Base-by-base conservation (phyloP, 768 basidiomycete genomes). In the Hysterangium stoloniferum region DNA sequence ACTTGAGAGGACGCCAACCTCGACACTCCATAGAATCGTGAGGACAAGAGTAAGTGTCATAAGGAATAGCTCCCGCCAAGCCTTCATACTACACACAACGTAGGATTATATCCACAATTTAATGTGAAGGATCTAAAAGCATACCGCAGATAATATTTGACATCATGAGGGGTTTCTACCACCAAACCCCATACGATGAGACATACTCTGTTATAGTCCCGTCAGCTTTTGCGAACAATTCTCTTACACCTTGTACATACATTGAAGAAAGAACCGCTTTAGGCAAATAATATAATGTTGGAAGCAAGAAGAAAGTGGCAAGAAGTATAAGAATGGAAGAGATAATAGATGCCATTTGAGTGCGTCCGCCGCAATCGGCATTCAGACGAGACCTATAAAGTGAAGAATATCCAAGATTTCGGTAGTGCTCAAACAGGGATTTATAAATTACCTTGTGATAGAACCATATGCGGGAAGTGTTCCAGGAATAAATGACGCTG, bases 391-490 rank as follows among this genome's bases (percentile, higher is more conserved):
- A 88, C 55, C 87, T 69, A 22, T 19, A 15, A 4, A 37, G 28
- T 29, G 47, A 42, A 48, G n/a, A 49, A 9, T 6, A 49, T 2
- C n/a, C 25, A 25, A 40, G 1, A 49, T 27, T 24, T 20, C 5
- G 4, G 42, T 12, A 9, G n/a, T 44, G 8, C 42, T 47, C 28
- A n/a, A n/a, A n/a, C 7, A 7, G 27, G 45, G 12, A 22, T 6
- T 13, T 34, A 12, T 32, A 3, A 66, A 69, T 42, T 58, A 86
- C 87, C 89, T 76, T 1, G 96, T 92, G 56, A 98, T 91, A 4
- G 89, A 90, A 2, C 95, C 96, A 62, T 84, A 96, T 0, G 91
- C 90, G 4, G 94, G 93, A 1, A 98, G 72, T 0, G 88, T 87
- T 1, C 96, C 95, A 3, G 89, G 85, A 48, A 97, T 69, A 59